Evolutionary conservation across 768 basidiomycete species (phyloP).

Genomic region (Melanogaster broomeanus): DNA sequence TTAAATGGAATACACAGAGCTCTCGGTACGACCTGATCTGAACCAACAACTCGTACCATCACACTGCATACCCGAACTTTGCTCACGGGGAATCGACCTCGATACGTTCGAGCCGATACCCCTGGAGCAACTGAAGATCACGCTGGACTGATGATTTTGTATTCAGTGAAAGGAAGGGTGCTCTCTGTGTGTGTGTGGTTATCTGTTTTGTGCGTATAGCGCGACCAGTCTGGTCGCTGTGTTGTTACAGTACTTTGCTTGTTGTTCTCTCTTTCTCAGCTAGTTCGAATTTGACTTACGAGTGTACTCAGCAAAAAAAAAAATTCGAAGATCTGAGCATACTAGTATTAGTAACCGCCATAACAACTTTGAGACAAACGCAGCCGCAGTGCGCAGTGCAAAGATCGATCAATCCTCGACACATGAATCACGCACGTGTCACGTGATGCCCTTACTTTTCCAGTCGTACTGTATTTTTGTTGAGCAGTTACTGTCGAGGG

Average conservation of each 20-base stretch:
- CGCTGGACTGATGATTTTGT: slow-evolving; percentile 71
- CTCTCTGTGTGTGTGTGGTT: slow-evolving; percentile 18
- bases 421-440: no score
- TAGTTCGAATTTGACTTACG: neutral
- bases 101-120: slow-evolving; percentile 97
- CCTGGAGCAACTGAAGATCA: slow-evolving; percentile 91
- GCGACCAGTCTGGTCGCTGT: slow-evolving; percentile 30
- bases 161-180: slow-evolving; percentile 25
- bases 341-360: no score
- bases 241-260: slow-evolving; percentile 19
- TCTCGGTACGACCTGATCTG: slow-evolving; percentile 94
- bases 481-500: no score
- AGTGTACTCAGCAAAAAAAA: no score
- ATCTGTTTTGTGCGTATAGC: slow-evolving; percentile 38
- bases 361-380: no score
- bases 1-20: slow-evolving; percentile 54
- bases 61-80: slow-evolving; percentile 88
- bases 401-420: no score
- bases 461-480: no score
- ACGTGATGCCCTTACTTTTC: no score
- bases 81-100: slow-evolving; percentile 81
- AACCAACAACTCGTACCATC: slow-evolving; percentile 89
- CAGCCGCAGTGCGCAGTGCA: no score
- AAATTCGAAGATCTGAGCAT: no score
- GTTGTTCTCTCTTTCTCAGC: slow-evolving; percentile 6